phyloP scores from a whole-genome alignment of 1,284 basidiomycete genomes.

The Ganoderma boninense region DNA sequence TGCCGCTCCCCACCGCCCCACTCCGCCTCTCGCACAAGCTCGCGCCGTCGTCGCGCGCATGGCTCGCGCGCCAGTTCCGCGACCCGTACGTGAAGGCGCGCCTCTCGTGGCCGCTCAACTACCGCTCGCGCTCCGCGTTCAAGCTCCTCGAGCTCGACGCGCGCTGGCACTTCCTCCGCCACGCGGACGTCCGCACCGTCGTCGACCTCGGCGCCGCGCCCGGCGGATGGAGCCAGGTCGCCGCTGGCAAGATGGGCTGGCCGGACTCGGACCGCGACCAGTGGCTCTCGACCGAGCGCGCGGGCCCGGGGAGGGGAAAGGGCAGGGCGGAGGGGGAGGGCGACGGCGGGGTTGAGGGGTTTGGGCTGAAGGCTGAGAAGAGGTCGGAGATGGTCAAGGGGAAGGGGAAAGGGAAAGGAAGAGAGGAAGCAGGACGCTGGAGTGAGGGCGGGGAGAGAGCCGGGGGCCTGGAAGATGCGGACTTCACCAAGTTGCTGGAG shows the following conservation, averaged over 20 bases:
- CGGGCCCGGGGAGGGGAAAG: slow-evolving; percentile 2
- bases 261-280: slow-evolving; percentile 15
- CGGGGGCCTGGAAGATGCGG: slow-evolving; percentile 11
- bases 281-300: neutral
- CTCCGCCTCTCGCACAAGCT: slow-evolving; percentile 26
- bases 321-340: slow-evolving; percentile 8
- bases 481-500: slow-evolving; percentile 21
- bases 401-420: slow-evolving; percentile 4
- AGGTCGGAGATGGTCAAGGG: neutral
- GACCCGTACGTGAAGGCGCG: slow-evolving; percentile 79
- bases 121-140: slow-evolving; percentile 85
- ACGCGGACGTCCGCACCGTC: slow-evolving; percentile 62
- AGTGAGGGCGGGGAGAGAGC: slow-evolving; percentile 9
- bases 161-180: slow-evolving; percentile 59
- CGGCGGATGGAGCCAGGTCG: slow-evolving; percentile 90
- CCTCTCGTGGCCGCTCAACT: slow-evolving; percentile 51
- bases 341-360: neutral
- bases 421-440: slow-evolving; percentile 9
- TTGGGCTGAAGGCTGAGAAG: slow-evolving; percentile 26
- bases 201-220: slow-evolving; percentile 90
- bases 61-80: slow-evolving; percentile 68
- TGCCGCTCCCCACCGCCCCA: neutral
- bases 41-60: slow-evolving; percentile 40
- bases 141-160: slow-evolving; percentile 82
- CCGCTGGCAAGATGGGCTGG: slow-evolving; percentile 60